phyloP scores from a whole-genome alignment of 257 asterid species.

The Solanum raphanifolium region DNA sequence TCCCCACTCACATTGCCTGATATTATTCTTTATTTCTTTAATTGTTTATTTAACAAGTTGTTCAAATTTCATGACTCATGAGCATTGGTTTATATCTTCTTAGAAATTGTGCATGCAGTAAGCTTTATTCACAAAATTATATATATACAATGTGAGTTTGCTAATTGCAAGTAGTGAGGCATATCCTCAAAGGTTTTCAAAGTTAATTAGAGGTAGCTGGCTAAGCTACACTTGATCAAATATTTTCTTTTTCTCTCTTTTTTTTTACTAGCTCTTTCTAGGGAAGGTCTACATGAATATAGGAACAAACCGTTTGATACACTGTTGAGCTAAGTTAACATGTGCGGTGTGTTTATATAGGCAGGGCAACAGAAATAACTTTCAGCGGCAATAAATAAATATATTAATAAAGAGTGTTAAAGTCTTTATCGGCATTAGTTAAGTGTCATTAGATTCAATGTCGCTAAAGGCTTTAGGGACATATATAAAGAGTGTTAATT shows the following conservation, averaged over 20 bases:
- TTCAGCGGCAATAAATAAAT: fast-evolving
- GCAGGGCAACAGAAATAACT: fast-evolving
- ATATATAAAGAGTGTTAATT: too few relatives aligned
- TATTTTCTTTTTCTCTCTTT: background rate
- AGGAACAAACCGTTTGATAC: background rate
- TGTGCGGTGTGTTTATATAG: background rate
- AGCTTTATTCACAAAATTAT: background rate
- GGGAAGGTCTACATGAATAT: background rate
- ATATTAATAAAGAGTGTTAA: too few relatives aligned
- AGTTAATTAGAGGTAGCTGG: background rate
- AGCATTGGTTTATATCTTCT: background rate
- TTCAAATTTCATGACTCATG: background rate
- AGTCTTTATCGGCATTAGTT: background rate
- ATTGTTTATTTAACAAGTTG: background rate
- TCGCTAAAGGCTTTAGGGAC: too few relatives aligned
- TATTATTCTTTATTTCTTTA: background rate
- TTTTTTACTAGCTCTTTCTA: background rate
- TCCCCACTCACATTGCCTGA: constrained; percentile 5
- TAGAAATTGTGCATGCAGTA: background rate
- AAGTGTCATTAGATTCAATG: background rate
- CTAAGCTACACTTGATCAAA: background rate
- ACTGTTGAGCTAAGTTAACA: background rate
- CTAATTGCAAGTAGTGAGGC: background rate
- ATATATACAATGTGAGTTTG: background rate
- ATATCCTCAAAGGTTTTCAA: background rate